phyloP scores from a whole-genome alignment of 2,329 filamentous ascomycete genomes.

The Colletotrichum endophyticum region DNA sequence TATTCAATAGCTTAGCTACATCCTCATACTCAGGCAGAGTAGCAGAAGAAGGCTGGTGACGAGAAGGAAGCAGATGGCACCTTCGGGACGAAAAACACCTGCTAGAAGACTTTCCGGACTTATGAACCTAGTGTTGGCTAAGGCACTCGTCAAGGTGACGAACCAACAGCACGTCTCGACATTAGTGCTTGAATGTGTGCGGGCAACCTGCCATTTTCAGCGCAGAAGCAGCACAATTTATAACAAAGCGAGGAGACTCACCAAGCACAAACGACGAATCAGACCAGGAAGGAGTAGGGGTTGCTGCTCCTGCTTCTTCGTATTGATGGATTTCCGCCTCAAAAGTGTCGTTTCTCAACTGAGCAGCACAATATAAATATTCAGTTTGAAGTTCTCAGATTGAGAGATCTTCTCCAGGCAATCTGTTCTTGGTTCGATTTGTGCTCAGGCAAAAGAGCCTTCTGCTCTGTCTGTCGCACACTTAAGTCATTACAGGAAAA shows the following conservation, averaged over 20 bases:
- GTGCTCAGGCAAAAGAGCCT: too few species aligned
- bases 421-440: neutral
- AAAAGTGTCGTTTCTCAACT: fast-evolving
- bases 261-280: fast-evolving
- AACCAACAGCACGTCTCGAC: neutral
- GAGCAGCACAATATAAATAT: neutral
- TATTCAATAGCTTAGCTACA: neutral
- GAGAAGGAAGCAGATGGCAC: fast-evolving
- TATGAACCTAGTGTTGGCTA: fast-evolving
- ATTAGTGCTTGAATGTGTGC: neutral
- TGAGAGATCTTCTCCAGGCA: neutral
- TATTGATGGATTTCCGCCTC: fast-evolving
- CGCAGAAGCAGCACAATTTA: neutral
- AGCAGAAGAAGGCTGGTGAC: too few species aligned
- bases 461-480: too few species aligned
- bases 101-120: neutral
- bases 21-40: neutral
- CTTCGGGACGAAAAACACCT: too few species aligned
- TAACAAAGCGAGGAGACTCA: neutral
- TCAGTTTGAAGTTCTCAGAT: neutral
- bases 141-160: fast-evolving
- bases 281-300: neutral
- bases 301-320: neutral
- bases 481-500: too few species aligned
- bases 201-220: neutral